phyloP scores from a whole-genome alignment of 2,329 filamentous ascomycete species.

The Penicillium brevicompactum region DNA sequence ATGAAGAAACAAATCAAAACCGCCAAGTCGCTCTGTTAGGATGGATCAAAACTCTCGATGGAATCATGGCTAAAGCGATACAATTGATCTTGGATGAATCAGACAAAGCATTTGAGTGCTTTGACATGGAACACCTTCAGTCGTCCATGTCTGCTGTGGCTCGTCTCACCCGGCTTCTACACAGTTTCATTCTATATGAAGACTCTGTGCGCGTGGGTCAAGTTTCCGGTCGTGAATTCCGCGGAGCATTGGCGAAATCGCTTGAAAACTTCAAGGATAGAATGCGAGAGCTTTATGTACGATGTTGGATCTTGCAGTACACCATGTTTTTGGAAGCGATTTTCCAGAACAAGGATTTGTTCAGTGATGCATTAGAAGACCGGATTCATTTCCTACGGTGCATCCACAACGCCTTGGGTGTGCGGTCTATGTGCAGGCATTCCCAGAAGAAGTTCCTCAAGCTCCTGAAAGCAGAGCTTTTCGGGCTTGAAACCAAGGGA shows the following conservation, averaged over 20 bases:
- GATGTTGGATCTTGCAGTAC: conserved; percentile 87
- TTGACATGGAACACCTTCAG: conserved; percentile 77
- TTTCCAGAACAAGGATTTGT: conserved; percentile 64
- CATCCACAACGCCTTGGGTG: conserved; percentile 80
- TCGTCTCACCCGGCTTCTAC: conserved; percentile 72
- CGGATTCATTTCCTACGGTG: conserved; percentile 77
- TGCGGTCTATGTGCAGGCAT: conserved; percentile 80
- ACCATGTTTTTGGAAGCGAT: conserved; percentile 75
- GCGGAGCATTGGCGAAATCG: conserved; percentile 46
- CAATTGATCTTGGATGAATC: conserved; percentile 67
- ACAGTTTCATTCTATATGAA: conserved; percentile 78
- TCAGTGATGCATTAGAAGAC: conserved; percentile 69
- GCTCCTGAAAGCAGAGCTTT: conserved; percentile 81
- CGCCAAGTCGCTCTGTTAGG: conserved; percentile 73
- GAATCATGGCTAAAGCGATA: conserved; percentile 72
- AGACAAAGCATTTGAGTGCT: conserved; percentile 72
- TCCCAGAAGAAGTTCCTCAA: conserved; percentile 88
- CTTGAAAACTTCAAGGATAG: conserved; percentile 62
- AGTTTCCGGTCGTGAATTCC: conserved; percentile 61
- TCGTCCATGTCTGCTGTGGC: conserved; percentile 72
- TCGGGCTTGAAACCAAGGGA: conserved; percentile 73
- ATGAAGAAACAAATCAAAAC: conserved; percentile 59
- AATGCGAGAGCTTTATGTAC: conserved; percentile 82
- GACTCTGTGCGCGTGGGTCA: conserved; percentile 83
- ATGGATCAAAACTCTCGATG: conserved; percentile 77